Conservation (phyloP, 2,329 filamentous ascomycete genomes). For the Venturia effusa region DNA sequence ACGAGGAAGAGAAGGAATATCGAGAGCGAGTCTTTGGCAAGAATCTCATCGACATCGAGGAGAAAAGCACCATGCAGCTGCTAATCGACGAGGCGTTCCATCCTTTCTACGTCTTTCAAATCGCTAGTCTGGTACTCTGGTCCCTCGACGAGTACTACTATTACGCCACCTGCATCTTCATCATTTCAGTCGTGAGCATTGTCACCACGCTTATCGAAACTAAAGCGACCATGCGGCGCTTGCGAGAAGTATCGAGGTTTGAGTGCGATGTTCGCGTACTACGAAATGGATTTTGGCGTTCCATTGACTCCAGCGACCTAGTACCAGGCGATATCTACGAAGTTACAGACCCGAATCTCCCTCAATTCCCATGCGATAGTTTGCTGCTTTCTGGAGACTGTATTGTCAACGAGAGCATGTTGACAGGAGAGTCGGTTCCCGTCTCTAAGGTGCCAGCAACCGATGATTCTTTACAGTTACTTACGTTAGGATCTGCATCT, state of each 20-base stretch:
- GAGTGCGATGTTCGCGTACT: conserved; percentile 92
- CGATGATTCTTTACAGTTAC: conserved; percentile 62
- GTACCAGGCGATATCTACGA: conserved; percentile 96
- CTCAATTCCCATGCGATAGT: conserved; percentile 85
- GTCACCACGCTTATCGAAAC: conserved; percentile 83
- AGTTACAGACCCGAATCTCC: conserved; percentile 81
- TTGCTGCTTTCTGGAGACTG: conserved; percentile 86
- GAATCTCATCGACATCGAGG: conserved; percentile 86
- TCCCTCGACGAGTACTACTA: conserved; percentile 96
- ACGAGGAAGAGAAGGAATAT: conserved; percentile 75
- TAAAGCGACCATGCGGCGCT: conserved; percentile 76
- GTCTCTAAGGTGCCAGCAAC: conserved; percentile 84
- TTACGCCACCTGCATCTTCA: conserved; percentile 87
- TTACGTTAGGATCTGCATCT: conserved; percentile 72
- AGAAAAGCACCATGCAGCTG: conserved; percentile 74
- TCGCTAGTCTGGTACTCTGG: conserved; percentile 89
- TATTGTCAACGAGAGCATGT: conserved; percentile 98
- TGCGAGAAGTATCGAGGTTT: conserved; percentile 86
- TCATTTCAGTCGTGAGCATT: conserved; percentile 91
- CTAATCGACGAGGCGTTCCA: conserved; percentile 93
- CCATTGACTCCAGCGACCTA: conserved; percentile 74
- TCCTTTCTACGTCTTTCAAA: conserved; percentile 96
- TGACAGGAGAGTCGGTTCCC: conserved; percentile 92
- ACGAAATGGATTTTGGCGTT: conserved; percentile 90
- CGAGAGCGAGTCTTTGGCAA: conserved; percentile 79